Evolutionary conservation across 495 filamentous ascomycete species (phyloP), one percentile per base, ranked within the genome.

Genomic region (Penicillium cinerascens): DNA sequence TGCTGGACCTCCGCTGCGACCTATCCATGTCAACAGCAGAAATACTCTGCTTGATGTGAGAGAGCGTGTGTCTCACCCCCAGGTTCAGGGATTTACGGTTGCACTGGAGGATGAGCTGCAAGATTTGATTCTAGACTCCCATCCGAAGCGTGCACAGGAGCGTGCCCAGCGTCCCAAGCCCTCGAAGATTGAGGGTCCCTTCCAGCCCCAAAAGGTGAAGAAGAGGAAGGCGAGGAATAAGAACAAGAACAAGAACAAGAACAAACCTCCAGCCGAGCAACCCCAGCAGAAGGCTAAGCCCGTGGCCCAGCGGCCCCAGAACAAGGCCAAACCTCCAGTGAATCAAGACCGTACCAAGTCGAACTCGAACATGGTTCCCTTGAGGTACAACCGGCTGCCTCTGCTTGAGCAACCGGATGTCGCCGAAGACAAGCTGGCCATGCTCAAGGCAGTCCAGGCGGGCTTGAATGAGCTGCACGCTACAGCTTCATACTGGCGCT

Each of bases 291-390:
- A n/a, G n/a, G n/a, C n/a, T n/a, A n/a, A n/a, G n/a, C n/a, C n/a
- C n/a, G n/a, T n/a, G 22, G 22, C 22, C 22, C 22, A 29, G 10
- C 7, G 25, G 25, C 8, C 25, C 8, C 25, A 4, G 10, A 29
- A 33, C 10, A 33, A 29, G 8, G 29, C 10, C 10, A 33, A 33
- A 13, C 29, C 22, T 23, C 22, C 22, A 23, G 22, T 23, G 3
- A 6, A 3, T 2, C 22, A 23, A 23, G 22, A 23, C 22, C 6
- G 22, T 23, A 6, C 22, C 2, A 23, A 23, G 22, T 3, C 29
- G 2, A 13, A 13, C 11, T 33, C 62, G 4, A 70, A 70, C 21
- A 13, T 55, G 2, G 41, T 67, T 23, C 67, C 63, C 13, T 11
- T 72, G 8, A 17, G 50, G 7, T 56, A 57, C 13, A 46, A 56